phyloP scores from a whole-genome alignment of 169 alveolate genomes.

The Plasmodium yoelii region DNA sequence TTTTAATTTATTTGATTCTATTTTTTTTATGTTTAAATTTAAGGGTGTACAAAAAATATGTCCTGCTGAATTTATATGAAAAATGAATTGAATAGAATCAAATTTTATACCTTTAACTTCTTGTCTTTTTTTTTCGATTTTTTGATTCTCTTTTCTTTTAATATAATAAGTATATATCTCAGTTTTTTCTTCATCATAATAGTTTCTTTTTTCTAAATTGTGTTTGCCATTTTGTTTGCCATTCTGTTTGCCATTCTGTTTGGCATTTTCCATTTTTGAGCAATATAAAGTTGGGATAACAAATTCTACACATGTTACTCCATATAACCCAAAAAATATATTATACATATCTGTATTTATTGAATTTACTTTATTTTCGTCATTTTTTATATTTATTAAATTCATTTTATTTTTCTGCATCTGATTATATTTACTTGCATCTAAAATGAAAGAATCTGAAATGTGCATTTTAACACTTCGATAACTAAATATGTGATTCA shows the following conservation, averaged over 20 bases:
- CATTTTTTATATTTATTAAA: constrained; percentile 11
- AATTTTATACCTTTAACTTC: constrained; percentile 62
- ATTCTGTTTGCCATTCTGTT: not conserved
- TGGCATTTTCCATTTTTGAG: too few species aligned
- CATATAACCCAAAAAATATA: constrained; percentile 70
- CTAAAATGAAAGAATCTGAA: constrained; percentile 38
- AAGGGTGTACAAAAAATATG: constrained; percentile 61
- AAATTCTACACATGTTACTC: constrained; percentile 33
- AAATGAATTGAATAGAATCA: constrained; percentile 36
- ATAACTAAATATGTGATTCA: constrained; percentile 62
- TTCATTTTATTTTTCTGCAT: constrained; percentile 57
- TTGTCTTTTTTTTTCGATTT: constrained; percentile 25
- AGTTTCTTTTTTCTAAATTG: constrained; percentile 28
- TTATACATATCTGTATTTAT: constrained; percentile 66
- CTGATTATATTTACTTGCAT: constrained; percentile 16
- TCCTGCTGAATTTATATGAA: constrained; percentile 54
- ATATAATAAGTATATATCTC: constrained; percentile 28
- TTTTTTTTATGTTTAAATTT: constrained; percentile 25
- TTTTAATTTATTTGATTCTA: not conserved
- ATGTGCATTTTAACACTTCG: constrained; percentile 25
- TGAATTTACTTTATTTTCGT: constrained; percentile 12
- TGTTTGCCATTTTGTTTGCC: not conserved
- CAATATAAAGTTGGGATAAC: constrained; percentile 55
- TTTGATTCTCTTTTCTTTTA: constrained; percentile 18
- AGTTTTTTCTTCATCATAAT: constrained; percentile 46